phyloP scores from a whole-genome alignment of 257 asterid genomes.

The Schizonepeta tenuifolia region DNA sequence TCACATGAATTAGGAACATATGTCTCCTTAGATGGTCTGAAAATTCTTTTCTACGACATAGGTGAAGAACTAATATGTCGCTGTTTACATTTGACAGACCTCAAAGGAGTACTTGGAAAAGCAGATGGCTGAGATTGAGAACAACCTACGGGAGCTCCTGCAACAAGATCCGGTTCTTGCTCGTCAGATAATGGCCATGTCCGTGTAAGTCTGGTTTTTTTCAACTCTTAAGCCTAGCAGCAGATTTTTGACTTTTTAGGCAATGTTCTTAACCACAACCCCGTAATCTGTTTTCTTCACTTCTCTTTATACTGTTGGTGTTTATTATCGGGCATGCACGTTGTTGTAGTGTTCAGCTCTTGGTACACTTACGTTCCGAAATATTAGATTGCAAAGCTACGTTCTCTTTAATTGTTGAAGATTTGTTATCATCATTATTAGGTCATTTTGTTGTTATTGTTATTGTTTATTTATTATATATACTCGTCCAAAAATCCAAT shows the following conservation, averaged over 20 bases:
- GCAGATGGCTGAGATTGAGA: constrained; percentile 79
- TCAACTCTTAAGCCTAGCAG: not conserved
- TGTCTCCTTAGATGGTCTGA: not conserved
- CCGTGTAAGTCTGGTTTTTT: constrained; percentile 47
- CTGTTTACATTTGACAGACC: constrained; percentile 50
- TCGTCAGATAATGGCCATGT: constrained; percentile 93
- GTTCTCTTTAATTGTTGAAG: not conserved
- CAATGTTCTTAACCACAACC: constrained; percentile 7
- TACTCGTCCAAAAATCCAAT: too few relatives aligned
- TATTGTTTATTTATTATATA: too few relatives aligned
- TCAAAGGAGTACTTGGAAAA: constrained; percentile 91
- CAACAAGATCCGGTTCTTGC: constrained; percentile 94
- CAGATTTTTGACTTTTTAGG: constrained; percentile 21
- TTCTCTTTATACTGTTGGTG: not conserved
- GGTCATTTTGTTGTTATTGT: not conserved
- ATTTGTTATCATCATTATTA: not conserved
- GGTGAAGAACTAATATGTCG: constrained; percentile 1
- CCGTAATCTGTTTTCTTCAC: not conserved
- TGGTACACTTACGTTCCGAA: not conserved
- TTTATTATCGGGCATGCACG: constrained; percentile 6
- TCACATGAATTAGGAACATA: not conserved
- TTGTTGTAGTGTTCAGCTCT: not conserved
- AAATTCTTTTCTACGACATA: not conserved
- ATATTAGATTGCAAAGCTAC: not conserved
- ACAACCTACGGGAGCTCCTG: constrained; percentile 77